Evolutionary conservation across 805 yeast species (phyloP), one percentile per base, ranked within the genome.

Genomic region (Sugiyamaella lignohabitans): DNA sequence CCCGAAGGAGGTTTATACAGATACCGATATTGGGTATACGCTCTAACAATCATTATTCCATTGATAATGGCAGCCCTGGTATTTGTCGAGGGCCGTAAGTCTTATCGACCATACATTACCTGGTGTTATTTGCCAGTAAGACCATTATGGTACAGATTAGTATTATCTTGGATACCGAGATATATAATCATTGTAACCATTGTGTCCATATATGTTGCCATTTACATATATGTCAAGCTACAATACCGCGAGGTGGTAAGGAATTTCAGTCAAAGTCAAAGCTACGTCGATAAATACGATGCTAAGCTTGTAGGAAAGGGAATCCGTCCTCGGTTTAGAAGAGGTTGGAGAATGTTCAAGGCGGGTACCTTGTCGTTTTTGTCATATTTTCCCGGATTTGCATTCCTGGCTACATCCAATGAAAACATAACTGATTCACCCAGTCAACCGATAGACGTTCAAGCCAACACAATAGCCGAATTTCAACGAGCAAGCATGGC

Each of bases 81-180:
- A 0, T 86, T 82, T 58, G 75, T 86, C 23, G 58, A 63, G 5
- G 68, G 70, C 3, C 82, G 85, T 5, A 47, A 46, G 24, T 53
- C 63, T 1, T 87, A 83, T 60, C 60, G 66, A 32, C 79, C 87
- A 23, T 72, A 76, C 49, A 77, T 82, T 37, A 76, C 57, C 81
- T 51, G 84, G 87, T 88, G 95, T 60, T 87, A 83, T 61, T 67
- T 88, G 47, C 88, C 95, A 0, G 76, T 78, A 38, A 52, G 66
- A 1, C 94, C 94, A 0, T 59, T 72, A 5, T 87, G 93, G 93
- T 82, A 79, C 60, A 69, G 87, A 48, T 59, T 83, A 35, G 87
- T 71, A 1, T 66, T 88, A 42, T 77, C 87, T 53, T 89, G 95
- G 95, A 80, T 79, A 1, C 88, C 94, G 10, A 71, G 96, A 42